These are phyloP conservation scores for Skeletonema marinoi DNA, from an alignment of 108 stramenopile species.

Conservation along the genomic window DNA sequence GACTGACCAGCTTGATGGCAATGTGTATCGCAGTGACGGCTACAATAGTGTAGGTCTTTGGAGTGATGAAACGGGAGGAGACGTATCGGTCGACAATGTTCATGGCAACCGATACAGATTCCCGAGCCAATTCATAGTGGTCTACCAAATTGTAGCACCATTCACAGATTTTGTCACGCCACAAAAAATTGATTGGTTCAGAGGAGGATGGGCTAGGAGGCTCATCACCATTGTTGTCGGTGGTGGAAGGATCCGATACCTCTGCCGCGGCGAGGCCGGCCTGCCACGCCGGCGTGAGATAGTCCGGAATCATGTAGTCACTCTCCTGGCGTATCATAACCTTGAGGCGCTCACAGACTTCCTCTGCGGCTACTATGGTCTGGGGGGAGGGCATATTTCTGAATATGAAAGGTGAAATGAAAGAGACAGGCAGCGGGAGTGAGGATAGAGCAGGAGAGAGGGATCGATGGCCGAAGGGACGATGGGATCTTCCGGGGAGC, in stretches of 20 bases:
- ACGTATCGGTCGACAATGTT: slow-evolving; percentile 67
- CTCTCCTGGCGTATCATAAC: slow-evolving; percentile 42
- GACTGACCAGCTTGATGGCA: slow-evolving; percentile 56
- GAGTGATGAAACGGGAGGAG: slow-evolving; percentile 23
- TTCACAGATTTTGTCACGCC: slow-evolving; percentile 71
- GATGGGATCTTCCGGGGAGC: neutral
- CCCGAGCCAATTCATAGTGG: slow-evolving; percentile 66
- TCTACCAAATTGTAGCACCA: slow-evolving; percentile 74
- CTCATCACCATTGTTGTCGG: neutral
- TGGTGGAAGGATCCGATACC: neutral
- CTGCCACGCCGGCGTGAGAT: slow-evolving; percentile 15
- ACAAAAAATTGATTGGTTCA: slow-evolving; percentile 43
- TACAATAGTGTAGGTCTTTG: slow-evolving; percentile 47
- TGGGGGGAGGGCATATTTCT: slow-evolving; percentile 1
- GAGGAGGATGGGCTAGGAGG: neutral
- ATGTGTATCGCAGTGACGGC: slow-evolving; percentile 54
- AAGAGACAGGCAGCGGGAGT: neutral
- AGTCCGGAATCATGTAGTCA: slow-evolving; percentile 34
- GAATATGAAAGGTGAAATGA: neutral
- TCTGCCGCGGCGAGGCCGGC: neutral
- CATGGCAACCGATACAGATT: slow-evolving; percentile 58
- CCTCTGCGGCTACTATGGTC: slow-evolving; percentile 21
- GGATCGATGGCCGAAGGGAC: neutral
- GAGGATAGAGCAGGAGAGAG: neutral
- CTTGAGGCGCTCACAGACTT: slow-evolving; percentile 36